These are phyloP conservation scores for Irpex sp. DNA, from an alignment of 1,284 basidiomycete species.

Conservation along the genomic window DNA sequence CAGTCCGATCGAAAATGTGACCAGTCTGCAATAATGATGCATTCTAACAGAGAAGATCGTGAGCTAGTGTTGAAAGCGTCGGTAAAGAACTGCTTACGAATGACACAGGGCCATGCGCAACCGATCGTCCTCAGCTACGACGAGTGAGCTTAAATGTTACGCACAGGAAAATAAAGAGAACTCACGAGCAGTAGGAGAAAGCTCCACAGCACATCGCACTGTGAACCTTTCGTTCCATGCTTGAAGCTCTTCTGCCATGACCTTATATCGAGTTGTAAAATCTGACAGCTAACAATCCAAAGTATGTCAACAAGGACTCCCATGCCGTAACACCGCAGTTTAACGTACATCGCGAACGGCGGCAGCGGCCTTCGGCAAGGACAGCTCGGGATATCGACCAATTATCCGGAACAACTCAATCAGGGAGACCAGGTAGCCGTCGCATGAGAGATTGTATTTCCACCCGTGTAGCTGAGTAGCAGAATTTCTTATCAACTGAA, in stretches of 20 bases:
- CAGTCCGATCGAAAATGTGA: conserved; percentile 30
- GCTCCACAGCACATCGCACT: conserved; percentile 19
- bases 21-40: conserved; percentile 30
- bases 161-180: background rate
- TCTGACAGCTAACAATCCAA: background rate
- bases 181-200: conserved; percentile 9
- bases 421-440: conserved; percentile 26
- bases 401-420: conserved; percentile 30
- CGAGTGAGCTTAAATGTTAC: background rate
- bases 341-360: conserved; percentile 10
- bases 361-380: background rate
- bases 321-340: background rate
- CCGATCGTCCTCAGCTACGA: conserved; percentile 18
- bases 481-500: conserved; percentile 25
- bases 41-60: conserved; percentile 17
- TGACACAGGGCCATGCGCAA: conserved; percentile 27
- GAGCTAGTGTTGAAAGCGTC: background rate
- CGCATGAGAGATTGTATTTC: conserved; percentile 26
- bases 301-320: background rate
- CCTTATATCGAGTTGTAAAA: conserved; percentile 14
- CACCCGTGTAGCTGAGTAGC: conserved; percentile 20
- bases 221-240: conserved; percentile 20
- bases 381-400: conserved; percentile 25
- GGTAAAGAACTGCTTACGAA: conserved; percentile 18
- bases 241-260: conserved; percentile 23